Evolutionary conservation across 306 rosid genomes (phyloP).

Genomic region (Amphicarpaea edgeworthii): DNA sequence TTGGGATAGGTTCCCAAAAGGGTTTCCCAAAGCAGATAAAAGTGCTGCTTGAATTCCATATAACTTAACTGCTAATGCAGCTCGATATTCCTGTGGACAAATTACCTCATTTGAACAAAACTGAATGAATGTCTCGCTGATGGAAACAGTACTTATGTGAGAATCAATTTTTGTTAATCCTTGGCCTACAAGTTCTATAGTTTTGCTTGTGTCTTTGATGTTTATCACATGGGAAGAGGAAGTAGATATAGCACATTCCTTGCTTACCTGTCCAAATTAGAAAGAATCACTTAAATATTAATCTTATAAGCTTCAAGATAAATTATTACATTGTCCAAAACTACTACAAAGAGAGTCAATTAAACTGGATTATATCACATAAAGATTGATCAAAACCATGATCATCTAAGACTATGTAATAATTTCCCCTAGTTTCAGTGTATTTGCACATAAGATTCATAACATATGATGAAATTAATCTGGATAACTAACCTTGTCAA

Average conservation of each 20-base stretch:
- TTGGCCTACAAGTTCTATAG: not conserved
- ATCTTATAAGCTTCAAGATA: not conserved
- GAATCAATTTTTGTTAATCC: not conserved
- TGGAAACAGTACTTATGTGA: not conserved
- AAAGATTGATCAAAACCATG: no score
- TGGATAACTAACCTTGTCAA: conserved; percentile 9
- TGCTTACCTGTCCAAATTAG: conserved; percentile 7
- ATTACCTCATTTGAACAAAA: conserved; percentile 30
- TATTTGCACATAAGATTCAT: no score
- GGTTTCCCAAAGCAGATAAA: conserved; percentile 35
- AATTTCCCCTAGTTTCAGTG: no score
- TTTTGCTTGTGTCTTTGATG: not conserved
- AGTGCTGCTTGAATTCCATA: conserved; percentile 44
- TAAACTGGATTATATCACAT: no score
- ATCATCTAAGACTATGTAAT: no score
- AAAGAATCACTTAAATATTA: not conserved
- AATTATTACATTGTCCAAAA: not conserved
- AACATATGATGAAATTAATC: no score
- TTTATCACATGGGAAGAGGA: conserved; percentile 41
- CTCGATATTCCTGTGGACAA: conserved; percentile 38
- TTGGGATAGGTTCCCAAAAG: conserved; percentile 35
- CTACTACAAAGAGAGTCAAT: not conserved
- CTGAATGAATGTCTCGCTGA: not conserved
- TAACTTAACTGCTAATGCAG: conserved; percentile 39
- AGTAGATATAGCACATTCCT: not conserved